These are phyloP conservation scores for Rosa chinensis DNA, from an alignment of 306 rosid genomes.

Conservation along the genomic window DNA sequence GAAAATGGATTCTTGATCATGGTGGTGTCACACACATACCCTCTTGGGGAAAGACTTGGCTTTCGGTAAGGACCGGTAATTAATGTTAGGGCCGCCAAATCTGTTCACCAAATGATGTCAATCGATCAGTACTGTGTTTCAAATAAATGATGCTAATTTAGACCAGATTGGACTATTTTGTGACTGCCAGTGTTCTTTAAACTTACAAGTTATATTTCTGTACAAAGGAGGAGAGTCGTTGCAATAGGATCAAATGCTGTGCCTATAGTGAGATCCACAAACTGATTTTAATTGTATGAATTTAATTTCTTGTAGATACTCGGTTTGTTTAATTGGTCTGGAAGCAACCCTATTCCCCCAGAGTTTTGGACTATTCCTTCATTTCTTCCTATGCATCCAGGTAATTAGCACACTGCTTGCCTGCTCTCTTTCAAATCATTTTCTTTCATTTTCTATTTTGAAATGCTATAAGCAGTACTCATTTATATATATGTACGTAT, in stretches of 20 bases:
- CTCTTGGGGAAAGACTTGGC: too few relatives aligned
- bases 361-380: slow-evolving; percentile 83
- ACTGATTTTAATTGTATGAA: background rate
- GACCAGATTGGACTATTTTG: background rate
- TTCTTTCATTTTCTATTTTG: background rate
- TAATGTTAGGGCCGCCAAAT: background rate
- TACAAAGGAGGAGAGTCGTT: too few relatives aligned
- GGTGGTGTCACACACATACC: too few relatives aligned
- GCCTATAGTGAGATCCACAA: too few relatives aligned
- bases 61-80: slow-evolving; percentile 42
- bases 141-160: too few relatives aligned
- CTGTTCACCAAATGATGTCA: background rate
- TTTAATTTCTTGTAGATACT: slow-evolving; percentile 33
- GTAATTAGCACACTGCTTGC: slow-evolving; percentile 11
- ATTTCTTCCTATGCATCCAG: slow-evolving; percentile 72
- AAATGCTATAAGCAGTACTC: too few relatives aligned
- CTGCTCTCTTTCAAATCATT: background rate
- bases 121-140: background rate
- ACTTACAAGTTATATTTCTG: too few relatives aligned
- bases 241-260: too few relatives aligned
- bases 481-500: background rate
- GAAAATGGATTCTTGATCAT: too few relatives aligned
- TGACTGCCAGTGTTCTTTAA: too few relatives aligned
- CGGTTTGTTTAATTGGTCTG: slow-evolving; percentile 69
- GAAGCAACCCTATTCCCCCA: slow-evolving; percentile 84